phyloP scores from a whole-genome alignment of 345 rosid species.

The Cardamine resedifolia region DNA sequence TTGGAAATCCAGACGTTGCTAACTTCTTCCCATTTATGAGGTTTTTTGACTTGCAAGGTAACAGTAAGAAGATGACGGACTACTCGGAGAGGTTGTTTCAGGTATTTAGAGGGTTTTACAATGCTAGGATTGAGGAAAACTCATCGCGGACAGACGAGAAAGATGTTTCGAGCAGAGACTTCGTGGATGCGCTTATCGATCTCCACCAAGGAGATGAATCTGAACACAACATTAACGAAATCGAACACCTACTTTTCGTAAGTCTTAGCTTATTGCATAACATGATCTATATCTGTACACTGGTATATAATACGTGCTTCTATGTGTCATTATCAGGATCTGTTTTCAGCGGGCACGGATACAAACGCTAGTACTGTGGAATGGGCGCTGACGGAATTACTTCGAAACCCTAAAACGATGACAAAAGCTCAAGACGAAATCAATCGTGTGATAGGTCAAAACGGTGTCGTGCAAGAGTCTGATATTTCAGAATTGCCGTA shows the following conservation, averaged over 20 bases:
- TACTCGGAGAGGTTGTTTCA: constrained; percentile 28
- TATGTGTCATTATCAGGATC: constrained; percentile 31
- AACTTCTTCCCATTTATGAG: constrained; percentile 39
- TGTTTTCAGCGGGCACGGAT: constrained; percentile 48
- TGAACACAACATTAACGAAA: not conserved
- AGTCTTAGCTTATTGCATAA: constrained; percentile 11
- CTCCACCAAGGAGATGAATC: constrained; percentile 23
- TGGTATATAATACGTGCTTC: not conserved
- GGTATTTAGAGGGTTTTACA: constrained; percentile 33
- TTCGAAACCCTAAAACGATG: constrained; percentile 13
- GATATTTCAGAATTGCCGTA: constrained; percentile 36
- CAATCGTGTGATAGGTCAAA: constrained; percentile 33
- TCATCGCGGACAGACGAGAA: not conserved
- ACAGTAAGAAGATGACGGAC: no score
- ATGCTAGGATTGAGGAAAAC: not conserved
- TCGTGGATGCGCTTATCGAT: constrained; percentile 26
- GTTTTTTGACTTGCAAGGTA: constrained; percentile 49
- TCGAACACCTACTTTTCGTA: constrained; percentile 39
- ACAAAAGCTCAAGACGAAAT: constrained; percentile 36
- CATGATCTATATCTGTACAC: not conserved
- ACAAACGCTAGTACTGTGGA: constrained; percentile 41
- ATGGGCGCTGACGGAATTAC: constrained; percentile 42
- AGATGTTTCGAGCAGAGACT: constrained; percentile 12
- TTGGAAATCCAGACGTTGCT: constrained; percentile 23
- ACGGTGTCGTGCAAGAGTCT: constrained; percentile 33